Conservation (phyloP, 352 stramenopile species). For the Pythium dissotocum region DNA sequence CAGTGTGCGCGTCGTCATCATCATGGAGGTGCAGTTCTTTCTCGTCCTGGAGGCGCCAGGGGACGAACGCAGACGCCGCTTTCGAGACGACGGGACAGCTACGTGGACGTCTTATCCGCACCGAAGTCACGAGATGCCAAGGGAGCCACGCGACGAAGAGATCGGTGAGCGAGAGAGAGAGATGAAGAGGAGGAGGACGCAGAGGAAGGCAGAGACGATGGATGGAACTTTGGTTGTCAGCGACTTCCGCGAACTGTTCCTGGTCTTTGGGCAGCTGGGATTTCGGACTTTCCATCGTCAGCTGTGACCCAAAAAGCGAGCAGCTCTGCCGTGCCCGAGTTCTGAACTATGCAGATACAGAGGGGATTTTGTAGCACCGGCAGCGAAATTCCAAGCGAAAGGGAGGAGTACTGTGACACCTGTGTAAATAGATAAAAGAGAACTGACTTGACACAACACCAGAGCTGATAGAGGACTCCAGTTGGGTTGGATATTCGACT, state of each 20-base stretch:
- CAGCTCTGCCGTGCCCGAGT: not conserved
- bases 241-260: conserved; percentile 12
- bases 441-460: not conserved
- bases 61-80: not conserved
- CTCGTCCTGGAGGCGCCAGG: not conserved
- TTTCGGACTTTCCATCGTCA: not conserved
- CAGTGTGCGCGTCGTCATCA: not conserved
- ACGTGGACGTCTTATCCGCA: not conserved
- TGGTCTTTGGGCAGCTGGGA: not conserved
- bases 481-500: too few species aligned
- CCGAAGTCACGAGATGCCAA: not conserved
- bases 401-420: conserved; percentile 2
- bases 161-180: not conserved
- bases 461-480: too few species aligned
- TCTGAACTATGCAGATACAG: not conserved
- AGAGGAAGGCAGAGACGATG: not conserved
- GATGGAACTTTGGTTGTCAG: not conserved
- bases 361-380: not conserved
- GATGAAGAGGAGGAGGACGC: not conserved
- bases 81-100: not conserved
- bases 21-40: not conserved
- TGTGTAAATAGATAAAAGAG: not conserved
- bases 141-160: not conserved
- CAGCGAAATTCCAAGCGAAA: not conserved
- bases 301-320: not conserved